phyloP scores from a whole-genome alignment of 148 eudicot genomes.

The Rhododendron kiyosumense region DNA sequence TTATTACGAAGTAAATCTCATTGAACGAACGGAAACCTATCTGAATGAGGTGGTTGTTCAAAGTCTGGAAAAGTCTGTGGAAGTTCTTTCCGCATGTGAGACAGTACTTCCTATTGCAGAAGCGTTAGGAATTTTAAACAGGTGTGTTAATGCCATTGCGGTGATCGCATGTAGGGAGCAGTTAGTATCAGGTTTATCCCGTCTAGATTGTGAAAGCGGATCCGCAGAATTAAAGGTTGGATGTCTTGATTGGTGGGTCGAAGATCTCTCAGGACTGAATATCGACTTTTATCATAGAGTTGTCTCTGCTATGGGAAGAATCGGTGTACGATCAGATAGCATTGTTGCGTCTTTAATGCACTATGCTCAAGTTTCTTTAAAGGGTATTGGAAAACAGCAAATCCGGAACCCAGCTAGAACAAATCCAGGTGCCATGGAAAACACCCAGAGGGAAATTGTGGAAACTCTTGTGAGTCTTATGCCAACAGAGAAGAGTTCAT shows the following conservation, averaged over 20 bases:
- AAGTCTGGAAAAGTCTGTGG: constrained; percentile 52
- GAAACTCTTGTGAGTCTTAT: constrained; percentile 54
- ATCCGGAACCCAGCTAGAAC: constrained; percentile 63
- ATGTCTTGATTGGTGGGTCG: constrained; percentile 62
- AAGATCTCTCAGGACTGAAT: constrained; percentile 53
- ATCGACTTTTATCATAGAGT: constrained; percentile 48
- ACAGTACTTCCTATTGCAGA: constrained; percentile 37
- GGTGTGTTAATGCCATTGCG: constrained; percentile 49
- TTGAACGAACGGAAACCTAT: constrained; percentile 50
- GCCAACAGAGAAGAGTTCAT: constrained; percentile 49
- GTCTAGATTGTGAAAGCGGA: constrained; percentile 27
- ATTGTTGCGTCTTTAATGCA: constrained; percentile 58
- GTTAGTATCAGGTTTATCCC: constrained; percentile 40
- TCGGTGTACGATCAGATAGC: constrained; percentile 42
- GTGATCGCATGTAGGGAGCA: constrained; percentile 54
- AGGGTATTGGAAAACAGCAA: constrained; percentile 64
- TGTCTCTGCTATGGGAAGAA: constrained; percentile 36
- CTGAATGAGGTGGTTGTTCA: constrained; percentile 39
- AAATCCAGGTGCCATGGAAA: constrained; percentile 26
- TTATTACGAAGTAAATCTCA: constrained; percentile 52
- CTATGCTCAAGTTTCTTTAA: constrained; percentile 55
- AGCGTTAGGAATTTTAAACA: constrained; percentile 37
- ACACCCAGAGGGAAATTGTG: constrained; percentile 50
- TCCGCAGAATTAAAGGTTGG: constrained; percentile 32
- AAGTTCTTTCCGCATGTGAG: constrained; percentile 54